Base-by-base conservation (phyloP, 495 filamentous ascomycete species). In the Massariosphaeria phaeospora region DNA sequence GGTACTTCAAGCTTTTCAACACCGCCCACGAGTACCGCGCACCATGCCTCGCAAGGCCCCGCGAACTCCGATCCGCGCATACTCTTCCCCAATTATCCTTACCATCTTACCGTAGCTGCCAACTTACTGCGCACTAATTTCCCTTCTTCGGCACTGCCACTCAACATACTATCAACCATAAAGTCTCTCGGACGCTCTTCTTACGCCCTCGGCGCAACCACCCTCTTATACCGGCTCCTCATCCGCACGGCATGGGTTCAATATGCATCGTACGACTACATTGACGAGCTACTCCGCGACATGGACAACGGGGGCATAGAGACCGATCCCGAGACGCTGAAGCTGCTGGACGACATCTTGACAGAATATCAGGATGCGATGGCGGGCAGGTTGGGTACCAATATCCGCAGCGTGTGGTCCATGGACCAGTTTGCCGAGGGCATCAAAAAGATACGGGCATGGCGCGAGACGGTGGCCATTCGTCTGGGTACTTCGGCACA, bases 231-330 rank as follows among this genome's bases (percentile, higher is more conserved):
- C 69, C 88, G 91, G 66, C 79, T 85, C 40, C 70, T 91, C 30
- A 72, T 90, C 18, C 61, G 71, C 21, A 76, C 85, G 29, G 70
- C 80, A 52, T 91, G 86, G 83, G 68, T 67, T 27, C 75, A 77
- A 2, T 80, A 81, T 56, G 73, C 76, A 4, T 80, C 93, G 61
- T 69, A 86, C 1, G 61, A 69, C 9, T 76, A 74, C 9, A 77
- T 91, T 29, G 64, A 83, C 10, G 72, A 79, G 10, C 69, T 89
- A 3, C 69, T 94, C 6, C 69, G 73, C 35, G 88, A 96, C 67
- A 96, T 96, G 89, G 81, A 86, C 33, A 67, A 77, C 8, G 79
- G 74, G 1, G 88, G 86, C 7, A 67, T 91, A 21, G 78, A 79
- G 17, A 76, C 79, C 27, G 77, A 89, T 55, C 55, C 55, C 0